Evolutionary conservation across 2,329 filamentous ascomycete genomes (phyloP).

Genomic region (Neonectria coccinea): DNA sequence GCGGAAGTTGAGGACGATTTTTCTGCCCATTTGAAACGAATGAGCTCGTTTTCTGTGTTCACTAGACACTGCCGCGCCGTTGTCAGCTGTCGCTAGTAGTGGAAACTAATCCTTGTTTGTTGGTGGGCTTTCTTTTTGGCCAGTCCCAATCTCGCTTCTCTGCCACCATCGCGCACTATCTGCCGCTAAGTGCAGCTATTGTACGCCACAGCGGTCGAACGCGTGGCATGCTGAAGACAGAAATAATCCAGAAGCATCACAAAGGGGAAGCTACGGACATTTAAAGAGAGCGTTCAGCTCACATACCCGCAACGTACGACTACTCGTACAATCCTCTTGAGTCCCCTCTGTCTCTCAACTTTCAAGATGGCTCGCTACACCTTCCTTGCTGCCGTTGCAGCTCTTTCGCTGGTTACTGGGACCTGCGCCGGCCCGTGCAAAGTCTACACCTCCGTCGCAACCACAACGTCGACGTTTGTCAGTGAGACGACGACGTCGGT

Average conservation of each 20-base stretch:
- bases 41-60: neutral
- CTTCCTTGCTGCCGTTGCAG: neutral
- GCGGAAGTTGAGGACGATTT: too few species aligned
- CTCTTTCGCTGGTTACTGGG: neutral
- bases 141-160: neutral
- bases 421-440: neutral
- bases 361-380: neutral
- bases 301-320: too few species aligned
- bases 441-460: neutral
- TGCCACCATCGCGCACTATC: neutral
- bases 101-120: neutral
- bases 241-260: too few species aligned
- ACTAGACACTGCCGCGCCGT: neutral
- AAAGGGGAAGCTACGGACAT: neutral
- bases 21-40: too few species aligned
- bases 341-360: neutral
- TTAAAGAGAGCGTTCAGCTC: neutral
- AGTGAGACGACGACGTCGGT: neutral
- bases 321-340: too few species aligned
- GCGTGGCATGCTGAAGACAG: too few species aligned
- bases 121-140: neutral
- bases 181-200: neutral
- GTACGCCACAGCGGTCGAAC: neutral
- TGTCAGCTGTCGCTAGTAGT: neutral
- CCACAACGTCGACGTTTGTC: neutral